Conservation (phyloP, 2,329 filamentous ascomycete genomes). For the Chaetomiaceae sp. region DNA sequence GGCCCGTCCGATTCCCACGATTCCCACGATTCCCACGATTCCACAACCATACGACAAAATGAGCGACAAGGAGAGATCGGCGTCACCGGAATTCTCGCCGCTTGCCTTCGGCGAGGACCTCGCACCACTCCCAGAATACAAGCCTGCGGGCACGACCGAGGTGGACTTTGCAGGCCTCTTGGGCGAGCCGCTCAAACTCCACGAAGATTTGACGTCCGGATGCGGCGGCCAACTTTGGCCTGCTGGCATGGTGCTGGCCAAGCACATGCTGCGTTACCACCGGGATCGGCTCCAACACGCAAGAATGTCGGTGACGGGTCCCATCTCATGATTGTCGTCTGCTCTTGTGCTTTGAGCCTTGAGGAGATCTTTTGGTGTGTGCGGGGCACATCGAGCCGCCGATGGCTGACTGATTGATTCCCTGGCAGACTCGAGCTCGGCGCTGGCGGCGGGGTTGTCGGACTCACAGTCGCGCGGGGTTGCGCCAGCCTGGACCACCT, state of each 20-base stretch:
- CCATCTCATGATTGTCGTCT: neutral
- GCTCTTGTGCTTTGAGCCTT: neutral
- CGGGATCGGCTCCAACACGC: conserved; percentile 58
- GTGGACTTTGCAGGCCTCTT: conserved; percentile 72
- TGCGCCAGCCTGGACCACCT: conserved; percentile 47
- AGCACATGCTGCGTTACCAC: conserved; percentile 77
- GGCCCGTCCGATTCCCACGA: no score
- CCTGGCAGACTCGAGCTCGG: conserved; percentile 75
- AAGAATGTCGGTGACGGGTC: conserved; percentile 60
- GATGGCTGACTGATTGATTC: conserved; percentile 13
- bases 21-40: neutral
- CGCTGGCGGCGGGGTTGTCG: conserved; percentile 85
- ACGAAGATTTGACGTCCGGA: conserved; percentile 80
- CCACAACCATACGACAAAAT: conserved; percentile 3
- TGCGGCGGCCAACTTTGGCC: conserved; percentile 96
- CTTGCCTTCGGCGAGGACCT: conserved; percentile 51
- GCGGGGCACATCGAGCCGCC: no score
- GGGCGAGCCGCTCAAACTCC: conserved; percentile 63
- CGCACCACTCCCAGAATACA: conserved; percentile 57
- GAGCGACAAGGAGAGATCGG: conserved; percentile 27
- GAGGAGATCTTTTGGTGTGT: neutral
- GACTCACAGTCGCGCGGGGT: conserved; percentile 56
- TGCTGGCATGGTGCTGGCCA: conserved; percentile 81
- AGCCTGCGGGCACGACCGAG: conserved; percentile 47
- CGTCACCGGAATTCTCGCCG: conserved; percentile 49